Base-by-base conservation (phyloP, 2,329 filamentous ascomycete genomes). In the Ophiocordyceps camponoti-floridani region DNA sequence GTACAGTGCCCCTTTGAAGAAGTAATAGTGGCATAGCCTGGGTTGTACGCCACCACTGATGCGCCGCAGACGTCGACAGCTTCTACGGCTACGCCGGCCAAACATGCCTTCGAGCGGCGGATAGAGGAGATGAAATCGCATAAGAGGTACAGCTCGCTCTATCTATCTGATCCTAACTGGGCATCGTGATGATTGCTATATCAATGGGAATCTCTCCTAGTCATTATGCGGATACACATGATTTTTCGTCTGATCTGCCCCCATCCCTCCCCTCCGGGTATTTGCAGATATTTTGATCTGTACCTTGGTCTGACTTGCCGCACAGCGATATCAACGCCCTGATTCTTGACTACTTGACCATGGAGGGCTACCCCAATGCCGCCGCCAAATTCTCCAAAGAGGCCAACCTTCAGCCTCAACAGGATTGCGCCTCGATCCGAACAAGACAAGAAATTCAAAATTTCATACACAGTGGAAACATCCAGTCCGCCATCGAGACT, bases 161-260 rank as follows among this genome's bases (percentile, higher is more conserved):
- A 28, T 23, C 28, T 10, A 43, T 46, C 27, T 31, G 18, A 44
- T 44, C 42, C 33, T 19, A n/a, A 27, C 26, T 12, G 43, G 50
- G 38, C 52, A 51, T 67, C 55, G 69, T 77, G 71, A 94, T 94
- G 88, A 93, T 84, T 70, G 73, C 67, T 67, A 73, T 79, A 80
- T 84, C 81, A 93, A 94, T 98, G 91, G 91, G 91, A 98, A 98
- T 98, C 91, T 98, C 93, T 98, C 91, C 83, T 85, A 96, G 84
- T 77, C 69, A 67, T 62, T 65, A 74, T 98, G 91, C 84, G 82
- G 91, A 80, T 84, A 62, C 61, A 49, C 23, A 54, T 60, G 61
- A 56, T 79, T 84, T 3, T 77, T 80, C 78, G 77, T 67, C 73
- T 73, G 79, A 60, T 44, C 45, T 41, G 44, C 41, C 37, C 35